Evolutionary conservation across 2,329 filamentous ascomycete species (phyloP).

Genomic region (Pyricularia sp.): DNA sequence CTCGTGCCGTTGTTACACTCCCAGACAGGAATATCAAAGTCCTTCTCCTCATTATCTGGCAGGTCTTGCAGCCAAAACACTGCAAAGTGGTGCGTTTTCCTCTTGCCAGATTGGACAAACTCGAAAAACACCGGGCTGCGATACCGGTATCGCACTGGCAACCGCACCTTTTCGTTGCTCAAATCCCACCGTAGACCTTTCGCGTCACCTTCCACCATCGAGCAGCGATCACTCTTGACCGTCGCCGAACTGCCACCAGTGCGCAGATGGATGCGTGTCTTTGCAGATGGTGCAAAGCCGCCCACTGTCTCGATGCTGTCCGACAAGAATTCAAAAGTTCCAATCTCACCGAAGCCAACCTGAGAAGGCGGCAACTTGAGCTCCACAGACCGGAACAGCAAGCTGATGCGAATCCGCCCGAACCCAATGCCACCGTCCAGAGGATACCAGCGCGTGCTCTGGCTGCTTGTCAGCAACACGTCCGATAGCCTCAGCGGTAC

Average conservation of each 20-base stretch:
- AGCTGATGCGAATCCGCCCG: conserved; percentile 73
- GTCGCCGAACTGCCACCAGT: conserved; percentile 74
- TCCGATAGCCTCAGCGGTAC: conserved; percentile 81
- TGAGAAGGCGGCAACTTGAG: conserved; percentile 72
- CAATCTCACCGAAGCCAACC: conserved; percentile 79
- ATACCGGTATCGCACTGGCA: conserved; percentile 86
- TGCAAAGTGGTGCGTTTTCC: conserved; percentile 61
- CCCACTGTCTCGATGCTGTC: conserved; percentile 52
- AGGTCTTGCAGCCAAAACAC: conserved; percentile 78
- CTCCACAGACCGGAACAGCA: conserved; percentile 84
- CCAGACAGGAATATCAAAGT: conserved; percentile 86
- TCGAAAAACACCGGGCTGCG: conserved; percentile 83
- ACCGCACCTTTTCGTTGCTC: conserved; percentile 39
- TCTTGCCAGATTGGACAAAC: conserved; percentile 58
- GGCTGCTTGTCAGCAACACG: conserved; percentile 74
- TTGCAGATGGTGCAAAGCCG: conserved; percentile 38
- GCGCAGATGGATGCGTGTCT: conserved; percentile 64
- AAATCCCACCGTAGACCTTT: conserved; percentile 35
- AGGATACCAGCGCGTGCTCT: conserved; percentile 88
- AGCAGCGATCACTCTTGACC: conserved; percentile 51
- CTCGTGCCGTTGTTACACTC: conserved; percentile 61
- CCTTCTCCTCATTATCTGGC: conserved; percentile 61
- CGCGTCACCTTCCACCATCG: conserved; percentile 38
- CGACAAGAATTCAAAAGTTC: conserved; percentile 79
- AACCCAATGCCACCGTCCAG: conserved; percentile 89